Base-by-base conservation (phyloP, 2,329 filamentous ascomycete species). In the Neonectria ditissima region DNA sequence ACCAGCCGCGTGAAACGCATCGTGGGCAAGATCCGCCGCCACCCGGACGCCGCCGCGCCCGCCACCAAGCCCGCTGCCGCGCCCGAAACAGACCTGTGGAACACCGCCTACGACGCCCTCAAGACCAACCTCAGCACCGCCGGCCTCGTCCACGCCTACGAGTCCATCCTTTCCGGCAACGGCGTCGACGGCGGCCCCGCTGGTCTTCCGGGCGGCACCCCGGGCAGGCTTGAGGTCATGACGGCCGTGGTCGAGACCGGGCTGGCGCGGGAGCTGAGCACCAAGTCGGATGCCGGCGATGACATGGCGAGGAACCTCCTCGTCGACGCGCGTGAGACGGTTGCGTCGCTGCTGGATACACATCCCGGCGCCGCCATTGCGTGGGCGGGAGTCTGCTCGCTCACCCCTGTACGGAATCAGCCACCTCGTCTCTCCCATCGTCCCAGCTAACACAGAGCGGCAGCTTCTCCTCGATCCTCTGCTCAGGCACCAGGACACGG, bases 401-500 rank as follows among this genome's bases (percentile, higher is more conserved):
- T 80, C 57, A 80, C 78, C 26, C 78, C 78, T 55, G 78, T 80
- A 73, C 32, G 34, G 34, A n/a, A 7, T 37, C 16, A 37, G 14
- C 34, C 34, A 37, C 8, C 14, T n/a, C 34, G 74, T 60, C 47
- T 60, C 47, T 26, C 18, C 18, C 30, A 50, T 32, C n/a, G 28
- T 30, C 16, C 26, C 47, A 30, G 18, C 47, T 50, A 50, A 50
- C n/a, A 32, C 13, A 11, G n/a, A 4, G 10, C 37, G 75, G 75
- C 41, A 80, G 78, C 72, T 79, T 7, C 72, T 79, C 14, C 70
- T 80, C 32, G 77, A 80, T 6, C 73, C 78, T 30, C 76, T 80
- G 11, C 69, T 79, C 4, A 68, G 72, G 13, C 73, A 77, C 24
- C 67, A 74, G 2, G 73, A 75, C 39, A 71, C 79, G 45, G 67